phyloP scores from a whole-genome alignment of 2,329 filamentous ascomycete genomes.

The Aspergillus sclerotialis region DNA sequence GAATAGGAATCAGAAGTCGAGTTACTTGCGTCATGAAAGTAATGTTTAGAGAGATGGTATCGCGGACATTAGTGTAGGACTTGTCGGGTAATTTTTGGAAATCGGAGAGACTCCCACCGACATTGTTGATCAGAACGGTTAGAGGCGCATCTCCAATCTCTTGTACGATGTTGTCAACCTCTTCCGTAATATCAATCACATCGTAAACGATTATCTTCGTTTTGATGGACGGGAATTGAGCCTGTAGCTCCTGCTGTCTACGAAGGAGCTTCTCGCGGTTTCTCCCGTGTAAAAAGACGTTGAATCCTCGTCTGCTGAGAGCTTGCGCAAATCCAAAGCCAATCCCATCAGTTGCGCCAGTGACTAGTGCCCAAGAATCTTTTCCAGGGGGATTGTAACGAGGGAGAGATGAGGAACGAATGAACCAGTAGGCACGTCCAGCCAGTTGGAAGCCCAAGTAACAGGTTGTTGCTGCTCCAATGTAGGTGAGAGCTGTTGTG shows the following conservation, averaged over 20 bases:
- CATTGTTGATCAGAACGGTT: slow-evolving; percentile 53
- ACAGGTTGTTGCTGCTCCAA: slow-evolving; percentile 1
- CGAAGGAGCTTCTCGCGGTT: slow-evolving; percentile 42
- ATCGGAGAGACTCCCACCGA: slow-evolving; percentile 37
- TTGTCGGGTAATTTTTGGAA: slow-evolving; percentile 33
- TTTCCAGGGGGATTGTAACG: slow-evolving; percentile 4
- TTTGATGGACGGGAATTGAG: slow-evolving; percentile 31
- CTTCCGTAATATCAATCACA: slow-evolving; percentile 20
- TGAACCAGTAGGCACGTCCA: slow-evolving; percentile 1
- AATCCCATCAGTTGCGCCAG: slow-evolving; percentile 51
- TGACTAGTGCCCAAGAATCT: slow-evolving; percentile 42
- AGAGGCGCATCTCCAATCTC: slow-evolving; percentile 36
- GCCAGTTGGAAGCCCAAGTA: slow-evolving; percentile 1
- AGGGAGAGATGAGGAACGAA: slow-evolving; percentile 2
- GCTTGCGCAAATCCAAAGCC: slow-evolving; percentile 46
- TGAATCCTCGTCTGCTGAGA: slow-evolving; percentile 48
- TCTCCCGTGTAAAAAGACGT: slow-evolving; percentile 53
- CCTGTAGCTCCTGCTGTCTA: slow-evolving; percentile 35
- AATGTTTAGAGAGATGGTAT: slow-evolving; percentile 43
- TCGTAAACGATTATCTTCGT: slow-evolving; percentile 42
- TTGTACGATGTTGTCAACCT: slow-evolving; percentile 20
- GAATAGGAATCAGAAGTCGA: slow-evolving; percentile 37
- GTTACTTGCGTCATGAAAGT: slow-evolving; percentile 47
- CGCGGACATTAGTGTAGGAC: slow-evolving; percentile 31
- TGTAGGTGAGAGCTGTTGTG: neutral